Evolutionary conservation across 2,329 filamentous ascomycete genomes (phyloP).

Genomic region (Scleromitrula shiraiana): DNA sequence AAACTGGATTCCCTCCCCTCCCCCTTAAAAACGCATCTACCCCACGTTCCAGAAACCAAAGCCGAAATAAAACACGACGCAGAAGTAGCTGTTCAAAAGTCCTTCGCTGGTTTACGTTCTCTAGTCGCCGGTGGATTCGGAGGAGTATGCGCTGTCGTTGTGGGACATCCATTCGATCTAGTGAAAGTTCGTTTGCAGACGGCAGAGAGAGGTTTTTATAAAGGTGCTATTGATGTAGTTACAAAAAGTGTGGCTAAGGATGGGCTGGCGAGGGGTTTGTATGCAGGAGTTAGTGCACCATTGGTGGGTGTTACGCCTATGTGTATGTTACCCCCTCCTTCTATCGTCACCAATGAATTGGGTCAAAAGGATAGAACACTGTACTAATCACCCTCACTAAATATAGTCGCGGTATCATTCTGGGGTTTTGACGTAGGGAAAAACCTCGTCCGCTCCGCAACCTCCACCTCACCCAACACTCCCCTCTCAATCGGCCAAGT

Average conservation of each 20-base stretch:
- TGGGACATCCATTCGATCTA: constrained; percentile 94
- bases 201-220: constrained; percentile 88
- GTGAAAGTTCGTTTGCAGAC: constrained; percentile 98
- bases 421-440: constrained; percentile 97
- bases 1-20: constrained; percentile 24
- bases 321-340: constrained; percentile 58
- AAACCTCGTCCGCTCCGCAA: constrained; percentile 62
- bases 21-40: constrained; percentile 22
- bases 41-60: constrained; percentile 28
- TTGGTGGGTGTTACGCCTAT: constrained; percentile 95
- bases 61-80: constrained; percentile 28
- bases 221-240: constrained; percentile 83
- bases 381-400: constrained; percentile 1
- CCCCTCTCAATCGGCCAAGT: constrained; percentile 79
- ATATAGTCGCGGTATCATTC: constrained; percentile 58
- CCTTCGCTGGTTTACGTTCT: constrained; percentile 62
- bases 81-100: constrained; percentile 24
- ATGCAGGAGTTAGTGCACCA: constrained; percentile 94
- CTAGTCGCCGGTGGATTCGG: constrained; percentile 87
- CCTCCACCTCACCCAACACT: constrained; percentile 55
- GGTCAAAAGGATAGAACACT: too few relatives aligned
- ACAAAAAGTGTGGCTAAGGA: constrained; percentile 80
- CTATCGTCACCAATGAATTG: not conserved
- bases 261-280: constrained; percentile 71
- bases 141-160: constrained; percentile 86